Evolutionary conservation across 768 basidiomycete genomes (phyloP).

Genomic region (Paxillus ammoniavirescens): DNA sequence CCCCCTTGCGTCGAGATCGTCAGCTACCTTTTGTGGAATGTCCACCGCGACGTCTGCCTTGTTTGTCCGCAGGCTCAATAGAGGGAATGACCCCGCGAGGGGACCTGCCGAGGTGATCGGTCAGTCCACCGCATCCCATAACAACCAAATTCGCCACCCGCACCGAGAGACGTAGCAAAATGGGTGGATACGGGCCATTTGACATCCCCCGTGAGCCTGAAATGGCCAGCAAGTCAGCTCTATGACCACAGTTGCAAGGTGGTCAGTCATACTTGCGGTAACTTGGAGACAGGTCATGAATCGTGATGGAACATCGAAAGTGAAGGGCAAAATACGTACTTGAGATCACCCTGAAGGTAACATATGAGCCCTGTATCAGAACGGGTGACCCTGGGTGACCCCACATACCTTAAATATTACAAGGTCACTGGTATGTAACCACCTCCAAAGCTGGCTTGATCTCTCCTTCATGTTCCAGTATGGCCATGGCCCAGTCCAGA

Average conservation of each 20-base stretch:
- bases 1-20: constrained; percentile 60
- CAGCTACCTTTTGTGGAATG: constrained; percentile 61
- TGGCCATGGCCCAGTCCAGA: constrained; percentile 75
- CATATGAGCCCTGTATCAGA: neutral
- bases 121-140: neutral
- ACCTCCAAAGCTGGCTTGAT: constrained; percentile 49
- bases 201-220: constrained; percentile 86
- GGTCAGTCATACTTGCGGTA: constrained; percentile 72
- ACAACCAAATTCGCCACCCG: constrained; percentile 9
- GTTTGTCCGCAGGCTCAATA: constrained; percentile 86
- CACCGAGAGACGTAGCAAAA: constrained; percentile 72
- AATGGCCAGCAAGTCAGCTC: constrained; percentile 2
- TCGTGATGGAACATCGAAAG: too few relatives aligned
- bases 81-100: constrained; percentile 71
- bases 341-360: constrained; percentile 74
- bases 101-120: constrained; percentile 48
- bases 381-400: neutral
- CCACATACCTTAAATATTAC: constrained; percentile 79
- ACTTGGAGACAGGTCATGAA: constrained; percentile 33
- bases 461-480: constrained; percentile 71
- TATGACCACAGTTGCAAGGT: neutral
- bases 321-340: constrained; percentile 49
- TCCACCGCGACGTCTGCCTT: constrained; percentile 96
- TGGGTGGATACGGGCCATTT: constrained; percentile 82
- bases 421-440: constrained; percentile 54